Base-by-base conservation (phyloP, 2,329 filamentous ascomycete species). In the Fusarium brachygibbosum region DNA sequence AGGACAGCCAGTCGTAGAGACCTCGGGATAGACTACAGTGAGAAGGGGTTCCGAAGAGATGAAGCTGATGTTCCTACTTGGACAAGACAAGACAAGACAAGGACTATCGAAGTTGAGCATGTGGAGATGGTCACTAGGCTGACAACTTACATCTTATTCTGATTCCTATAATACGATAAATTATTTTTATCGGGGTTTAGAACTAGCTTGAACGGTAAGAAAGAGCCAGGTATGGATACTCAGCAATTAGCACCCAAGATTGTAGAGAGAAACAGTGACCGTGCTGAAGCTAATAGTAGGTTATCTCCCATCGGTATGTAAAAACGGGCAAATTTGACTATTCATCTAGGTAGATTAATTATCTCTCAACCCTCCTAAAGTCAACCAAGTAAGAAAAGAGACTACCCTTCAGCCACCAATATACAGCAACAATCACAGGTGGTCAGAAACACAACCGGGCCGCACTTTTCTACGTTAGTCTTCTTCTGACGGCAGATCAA, bases 401-500 rank as follows among this genome's bases (percentile, higher is more conserved):
- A 23, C 51, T 41, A 42, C 38, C 37, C 38, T 63, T 63, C 38
- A 64, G 61, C 51, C 61, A 58, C 61, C 40, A 46, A 45, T 31
- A 50, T 44, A 29, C 45, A 29, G 25, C n/a, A 28, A 29, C 29
- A 41, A 40, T 23, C 37, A 40, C 37, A 37, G n/a, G 21, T 50
- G 17, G 23, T 50, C 61, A 65, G 62, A 65, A 65, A 60, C 60
- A 65, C 23, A 42, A 48, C 62, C 40, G 40, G 31, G 46, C 60
- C 52, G 37, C 44, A 40, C 40, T 53, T 25, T 54, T 68, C 31
- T 21, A 53, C 21, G 46, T 51, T 69, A 61, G 60, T 46, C 66
- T 69, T 51, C 37, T 66, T 48, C 25, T 57, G 51, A 49, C 61
- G 57, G 63, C 51, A 67, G 63, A 67, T 67, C 62, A 40, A 42